Evolutionary conservation across 1,284 basidiomycete species (phyloP), one percentile per base, ranked within the genome.

Genomic region (Phenoliferia sp.): DNA sequence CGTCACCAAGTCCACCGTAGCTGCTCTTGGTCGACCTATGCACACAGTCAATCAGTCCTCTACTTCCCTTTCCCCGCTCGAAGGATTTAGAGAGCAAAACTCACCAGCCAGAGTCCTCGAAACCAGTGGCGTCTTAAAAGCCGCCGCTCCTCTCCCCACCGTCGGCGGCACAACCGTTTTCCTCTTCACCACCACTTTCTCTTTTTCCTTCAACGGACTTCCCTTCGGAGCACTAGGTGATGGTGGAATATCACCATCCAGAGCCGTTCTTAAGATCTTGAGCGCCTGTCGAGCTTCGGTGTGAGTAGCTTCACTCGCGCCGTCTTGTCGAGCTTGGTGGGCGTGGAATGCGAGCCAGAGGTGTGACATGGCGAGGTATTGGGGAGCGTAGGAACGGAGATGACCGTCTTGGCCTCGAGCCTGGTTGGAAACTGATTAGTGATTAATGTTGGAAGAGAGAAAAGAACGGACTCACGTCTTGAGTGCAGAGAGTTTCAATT

Each of bases 181-280:
- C 15, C 62, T 26, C 9, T 48, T 60, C 10, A 55, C 17, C n/a
- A 56, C 15, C 1, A 32, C 26, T 10, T 31, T 7, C 29, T 26
- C 52, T 39, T 66, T 67, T n/a, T 26, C 59, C 59, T 69, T 64
- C 2, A 44, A 50, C 1, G 29, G 48, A 33, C 17, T 15, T n/a
- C 34, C 35, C 6, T 63, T 54, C 32, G 39, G n/a, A 39, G 68
- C 73, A 64, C 74, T 78, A 26, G 76, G 77, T 31, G 78, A 78
- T 9, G 77, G 74, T 1, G 70, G 64, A 10, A 69, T 73, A 3
- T 63, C 66, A 12, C 73, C 68, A 70, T 84, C 82, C 50, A 82
- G 74, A 3, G 77, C 75, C 55, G 79, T 76, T 39, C 82, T 72
- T 12, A 74, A 48, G 56, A 71, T 36, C 6, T 33, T n/a, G 6